These are phyloP conservation scores for Sclerotiophoma versabilis DNA, from an alignment of 2,329 filamentous ascomycete genomes.

Conservation along the genomic window DNA sequence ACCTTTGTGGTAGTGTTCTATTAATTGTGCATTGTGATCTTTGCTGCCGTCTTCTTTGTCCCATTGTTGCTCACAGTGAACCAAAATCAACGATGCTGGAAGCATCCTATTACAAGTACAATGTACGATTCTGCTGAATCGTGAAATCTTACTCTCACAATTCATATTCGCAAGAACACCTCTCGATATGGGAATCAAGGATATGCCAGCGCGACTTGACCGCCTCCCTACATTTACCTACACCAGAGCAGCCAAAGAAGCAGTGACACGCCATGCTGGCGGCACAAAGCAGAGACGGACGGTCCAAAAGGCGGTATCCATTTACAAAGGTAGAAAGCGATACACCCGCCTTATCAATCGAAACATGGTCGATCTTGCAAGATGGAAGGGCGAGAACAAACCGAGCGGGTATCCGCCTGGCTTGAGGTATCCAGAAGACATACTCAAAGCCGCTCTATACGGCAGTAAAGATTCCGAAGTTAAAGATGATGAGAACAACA, in stretches of 20 bases:
- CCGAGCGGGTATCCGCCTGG: background rate
- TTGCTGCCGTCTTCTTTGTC: background rate
- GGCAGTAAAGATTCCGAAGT: background rate
- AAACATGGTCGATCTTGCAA: background rate
- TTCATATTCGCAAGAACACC: background rate
- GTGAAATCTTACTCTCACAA: background rate
- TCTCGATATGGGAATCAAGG: background rate
- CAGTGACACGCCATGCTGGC: background rate
- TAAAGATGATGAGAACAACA: too few species aligned
- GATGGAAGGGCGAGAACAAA: background rate
- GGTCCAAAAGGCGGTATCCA: background rate
- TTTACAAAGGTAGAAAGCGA: background rate
- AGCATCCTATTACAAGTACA: background rate
- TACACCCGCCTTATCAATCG: background rate
- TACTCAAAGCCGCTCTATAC: background rate
- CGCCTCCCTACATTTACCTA: background rate
- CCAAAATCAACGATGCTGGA: background rate
- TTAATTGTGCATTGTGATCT: background rate
- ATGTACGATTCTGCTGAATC: background rate
- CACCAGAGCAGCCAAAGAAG: background rate
- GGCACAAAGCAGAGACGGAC: background rate
- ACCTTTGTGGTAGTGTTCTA: too few species aligned
- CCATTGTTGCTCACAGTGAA: background rate
- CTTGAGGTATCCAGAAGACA: background rate
- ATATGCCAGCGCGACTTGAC: background rate